Base-by-base conservation (phyloP, 106 monocot genomes). In the Dioscorea zingiberensis region DNA sequence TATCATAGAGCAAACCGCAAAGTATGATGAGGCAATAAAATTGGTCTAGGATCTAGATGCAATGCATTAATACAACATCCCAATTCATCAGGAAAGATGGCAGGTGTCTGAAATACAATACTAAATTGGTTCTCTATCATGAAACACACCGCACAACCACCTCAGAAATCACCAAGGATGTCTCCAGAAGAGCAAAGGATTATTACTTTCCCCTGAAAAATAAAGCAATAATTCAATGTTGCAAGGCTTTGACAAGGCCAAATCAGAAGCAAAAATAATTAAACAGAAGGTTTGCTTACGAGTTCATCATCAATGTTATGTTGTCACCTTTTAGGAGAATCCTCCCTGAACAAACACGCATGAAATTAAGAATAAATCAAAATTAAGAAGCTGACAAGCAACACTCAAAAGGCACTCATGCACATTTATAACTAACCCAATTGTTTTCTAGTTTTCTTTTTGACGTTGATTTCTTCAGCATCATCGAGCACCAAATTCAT, bases 281-380 rank as follows among this genome's bases (percentile, higher is more conserved):
- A 16, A 1, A 51, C 19, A 18, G 0, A 6, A 47, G n/a, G 21
- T 64, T 0, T 54, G 9, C 69, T 69, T 45, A 69, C 69, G 69
- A 58, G 54, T 57, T 69, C 69, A 69, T 69, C 69, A 69, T 69
- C 57, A 69, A 30, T 2, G 69, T 69, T 3, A 69, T 69, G 25
- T 69, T 69, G 58, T 69, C 69, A 23, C 69, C 69, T 28, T 69
- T 69, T 25, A 69, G 26, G 44, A 69, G 69, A 16, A 69, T 69
- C 69, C 69, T 57, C 21, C 69, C 69, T 69, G 44, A 44, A 69
- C 12, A 38, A 46, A 21, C 4, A 53, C 25, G 9, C 13, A 27
- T 19, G 27, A 53, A 51, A 17, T 19, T 51, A 1, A 60, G 27
- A n/a, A 2, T 60, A 60, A 29, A 28, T 7, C 60, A 61, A 18